Conservation (phyloP, 805 yeast genomes). For the Metschnikowia lunata region DNA sequence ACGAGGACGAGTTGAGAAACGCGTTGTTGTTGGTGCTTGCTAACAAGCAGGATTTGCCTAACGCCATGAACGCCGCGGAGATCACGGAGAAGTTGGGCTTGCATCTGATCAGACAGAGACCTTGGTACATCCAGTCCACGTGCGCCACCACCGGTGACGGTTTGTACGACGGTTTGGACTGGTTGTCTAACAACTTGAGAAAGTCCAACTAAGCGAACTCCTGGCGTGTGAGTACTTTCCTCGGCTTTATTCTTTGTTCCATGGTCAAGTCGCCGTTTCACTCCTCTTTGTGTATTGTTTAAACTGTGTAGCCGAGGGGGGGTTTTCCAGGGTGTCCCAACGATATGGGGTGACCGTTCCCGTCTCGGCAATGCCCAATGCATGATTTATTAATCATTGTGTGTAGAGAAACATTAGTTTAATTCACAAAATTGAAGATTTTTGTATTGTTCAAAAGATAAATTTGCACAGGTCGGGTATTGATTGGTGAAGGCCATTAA, state of each 20-base stretch:
- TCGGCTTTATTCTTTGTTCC: too few species aligned
- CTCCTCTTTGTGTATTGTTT: slow-evolving; percentile 1
- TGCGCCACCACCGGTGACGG: slow-evolving; percentile 99
- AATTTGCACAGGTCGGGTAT: too few species aligned
- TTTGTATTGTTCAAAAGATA: too few species aligned
- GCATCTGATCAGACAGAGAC: slow-evolving; percentile 96
- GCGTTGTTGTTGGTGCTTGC: slow-evolving; percentile 94
- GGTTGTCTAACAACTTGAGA: slow-evolving; percentile 25
- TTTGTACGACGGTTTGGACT: slow-evolving; percentile 30
- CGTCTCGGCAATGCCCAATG: too few species aligned
- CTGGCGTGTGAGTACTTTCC: not conserved
- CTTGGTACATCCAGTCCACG: slow-evolving; percentile 98
- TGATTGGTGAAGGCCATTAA: too few species aligned
- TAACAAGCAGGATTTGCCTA: slow-evolving; percentile 98
- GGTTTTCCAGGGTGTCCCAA: too few species aligned
- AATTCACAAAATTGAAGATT: too few species aligned
- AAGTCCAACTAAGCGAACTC: slow-evolving; percentile 13
- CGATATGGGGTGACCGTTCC: too few species aligned
- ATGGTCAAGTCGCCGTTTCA: too few species aligned
- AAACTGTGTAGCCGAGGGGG: too few species aligned
- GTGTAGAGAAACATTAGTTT: too few species aligned
- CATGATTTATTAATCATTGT: too few species aligned
- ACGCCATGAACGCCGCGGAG: slow-evolving; percentile 98
- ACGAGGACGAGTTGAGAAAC: slow-evolving; percentile 97
- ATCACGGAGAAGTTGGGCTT: slow-evolving; percentile 95